Evolutionary conservation across 192 early-diverging fungal species (phyloP).

Genomic region (Coemansia sp.): DNA sequence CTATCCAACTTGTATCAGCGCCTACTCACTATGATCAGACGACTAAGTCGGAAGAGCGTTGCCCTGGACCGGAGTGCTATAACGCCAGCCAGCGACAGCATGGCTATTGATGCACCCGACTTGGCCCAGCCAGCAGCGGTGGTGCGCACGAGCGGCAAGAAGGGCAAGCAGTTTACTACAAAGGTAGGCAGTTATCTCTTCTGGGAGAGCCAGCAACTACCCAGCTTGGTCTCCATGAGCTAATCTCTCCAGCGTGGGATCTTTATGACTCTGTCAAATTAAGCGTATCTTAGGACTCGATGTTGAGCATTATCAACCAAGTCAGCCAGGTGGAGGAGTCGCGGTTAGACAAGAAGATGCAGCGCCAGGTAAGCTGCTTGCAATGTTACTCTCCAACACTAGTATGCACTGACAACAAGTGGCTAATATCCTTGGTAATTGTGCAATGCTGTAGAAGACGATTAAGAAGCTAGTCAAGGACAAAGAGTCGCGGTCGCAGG

Average conservation of each 20-base stretch:
- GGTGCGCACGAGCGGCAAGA: constrained; percentile 18
- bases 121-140: neutral
- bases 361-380: constrained; percentile 32
- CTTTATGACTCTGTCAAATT: neutral
- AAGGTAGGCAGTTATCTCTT: neutral
- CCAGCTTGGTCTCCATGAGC: neutral
- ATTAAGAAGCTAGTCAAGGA: constrained; percentile 36
- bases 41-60: neutral
- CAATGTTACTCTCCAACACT: neutral
- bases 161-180: constrained; percentile 32
- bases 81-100: neutral
- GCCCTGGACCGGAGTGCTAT: neutral
- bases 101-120: neutral
- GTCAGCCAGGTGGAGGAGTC: constrained; percentile 39
- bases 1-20: neutral
- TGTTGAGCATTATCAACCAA: constrained; percentile 36
- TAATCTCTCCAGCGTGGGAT: neutral
- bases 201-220: neutral
- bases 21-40: constrained; percentile 2
- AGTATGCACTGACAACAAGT: neutral
- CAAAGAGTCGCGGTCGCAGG: constrained; percentile 21
- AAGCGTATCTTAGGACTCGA: constrained; percentile 11
- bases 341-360: constrained; percentile 34
- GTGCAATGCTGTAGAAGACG: constrained; percentile 11
- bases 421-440: neutral